Conservation (phyloP, 2,329 filamentous ascomycete species). For the Apiospora malaysiana region DNA sequence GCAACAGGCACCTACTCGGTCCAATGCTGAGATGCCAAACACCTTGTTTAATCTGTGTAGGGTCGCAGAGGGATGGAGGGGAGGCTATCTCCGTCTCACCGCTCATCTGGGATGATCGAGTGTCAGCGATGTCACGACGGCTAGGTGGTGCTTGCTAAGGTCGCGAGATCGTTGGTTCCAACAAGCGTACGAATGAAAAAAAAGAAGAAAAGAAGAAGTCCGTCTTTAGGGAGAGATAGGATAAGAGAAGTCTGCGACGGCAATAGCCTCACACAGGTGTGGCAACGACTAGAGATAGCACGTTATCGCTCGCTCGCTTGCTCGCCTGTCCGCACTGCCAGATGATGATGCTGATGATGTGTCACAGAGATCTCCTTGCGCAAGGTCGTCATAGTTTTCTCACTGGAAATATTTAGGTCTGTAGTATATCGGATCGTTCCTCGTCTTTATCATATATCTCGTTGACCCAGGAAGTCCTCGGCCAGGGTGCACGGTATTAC, state of each 20-base stretch:
- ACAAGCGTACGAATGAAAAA: background rate
- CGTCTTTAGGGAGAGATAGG: too few relatives aligned
- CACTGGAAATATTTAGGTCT: too few relatives aligned
- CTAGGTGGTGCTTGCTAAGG: background rate
- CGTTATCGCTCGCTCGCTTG: background rate
- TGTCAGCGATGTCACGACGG: background rate
- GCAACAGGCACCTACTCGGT: background rate
- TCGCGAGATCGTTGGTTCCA: background rate
- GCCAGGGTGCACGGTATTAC: background rate
- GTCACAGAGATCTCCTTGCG: conserved; percentile 6
- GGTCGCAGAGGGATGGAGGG: background rate
- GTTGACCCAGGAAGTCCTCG: background rate
- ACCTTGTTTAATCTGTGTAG: background rate
- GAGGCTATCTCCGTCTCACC: background rate
- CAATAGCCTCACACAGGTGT: background rate
- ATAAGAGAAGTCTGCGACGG: too few relatives aligned
- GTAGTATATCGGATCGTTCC: background rate
- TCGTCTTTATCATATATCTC: background rate
- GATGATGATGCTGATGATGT: background rate
- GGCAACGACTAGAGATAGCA: background rate
- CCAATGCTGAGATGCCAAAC: background rate
- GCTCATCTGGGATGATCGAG: background rate
- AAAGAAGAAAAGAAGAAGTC: background rate
- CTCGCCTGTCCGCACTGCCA: background rate
- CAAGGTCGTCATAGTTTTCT: background rate